Percentiles rank a stretch among this genome's conserved stretches.
Conservation (phyloP, 106 monocot genomes). For the Posidonia australis region DNA sequence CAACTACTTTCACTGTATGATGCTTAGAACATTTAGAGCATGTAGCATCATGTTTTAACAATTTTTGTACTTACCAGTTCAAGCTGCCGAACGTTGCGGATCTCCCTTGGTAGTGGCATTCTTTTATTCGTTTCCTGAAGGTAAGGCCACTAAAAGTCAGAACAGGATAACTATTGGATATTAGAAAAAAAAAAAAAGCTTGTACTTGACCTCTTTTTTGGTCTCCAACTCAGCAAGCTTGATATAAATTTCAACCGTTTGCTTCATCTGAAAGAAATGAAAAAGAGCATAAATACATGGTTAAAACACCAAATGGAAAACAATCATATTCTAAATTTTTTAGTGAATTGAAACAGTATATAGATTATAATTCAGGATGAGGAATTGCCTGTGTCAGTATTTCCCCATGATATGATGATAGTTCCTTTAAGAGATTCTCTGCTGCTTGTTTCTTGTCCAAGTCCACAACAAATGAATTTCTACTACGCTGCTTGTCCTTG, state of each 20-base stretch:
- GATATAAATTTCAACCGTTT: conserved; percentile 94
- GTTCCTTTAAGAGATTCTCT: conserved; percentile 75
- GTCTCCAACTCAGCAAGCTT: conserved; percentile 97
- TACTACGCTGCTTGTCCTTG: conserved; percentile 88
- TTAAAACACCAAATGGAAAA: not conserved
- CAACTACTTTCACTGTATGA: too few relatives aligned
- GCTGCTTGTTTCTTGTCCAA: conserved; percentile 92
- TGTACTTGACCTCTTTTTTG: conserved; percentile 66
- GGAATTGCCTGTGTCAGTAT: conserved; percentile 63
- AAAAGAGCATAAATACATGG: not conserved
- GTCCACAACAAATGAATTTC: conserved; percentile 91
- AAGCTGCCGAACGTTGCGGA: conserved; percentile 72
- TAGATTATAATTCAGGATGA: conserved; percentile 1
- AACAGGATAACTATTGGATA: not conserved
- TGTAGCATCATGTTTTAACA: not conserved
- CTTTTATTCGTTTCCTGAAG: conserved; percentile 82
- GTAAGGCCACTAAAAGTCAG: not conserved
- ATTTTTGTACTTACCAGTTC: conserved; percentile 70
- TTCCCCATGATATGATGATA: conserved; percentile 65
- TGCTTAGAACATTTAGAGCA: not conserved
- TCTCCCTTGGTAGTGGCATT: conserved; percentile 79
- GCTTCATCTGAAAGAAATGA: conserved; percentile 65
- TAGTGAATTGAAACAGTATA: too few relatives aligned
- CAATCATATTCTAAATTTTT: too few relatives aligned
- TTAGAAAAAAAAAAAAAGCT: not conserved